Base-by-base conservation (phyloP, 108 stramenopile species). In the Conticribra weissflogii region DNA sequence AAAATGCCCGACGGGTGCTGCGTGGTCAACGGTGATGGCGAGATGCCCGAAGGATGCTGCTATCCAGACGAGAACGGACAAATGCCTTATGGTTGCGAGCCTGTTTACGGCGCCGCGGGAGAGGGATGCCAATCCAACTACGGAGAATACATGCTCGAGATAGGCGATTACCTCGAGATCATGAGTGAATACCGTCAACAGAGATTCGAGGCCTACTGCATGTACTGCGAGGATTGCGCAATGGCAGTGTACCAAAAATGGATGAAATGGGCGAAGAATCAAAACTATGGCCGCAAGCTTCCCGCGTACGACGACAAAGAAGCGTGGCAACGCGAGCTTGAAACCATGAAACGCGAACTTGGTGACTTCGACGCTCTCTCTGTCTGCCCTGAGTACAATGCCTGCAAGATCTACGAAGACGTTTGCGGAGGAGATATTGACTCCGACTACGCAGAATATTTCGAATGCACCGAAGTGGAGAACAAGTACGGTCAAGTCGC, bases 101-200 rank as follows among this genome's bases (percentile, higher is more conserved):
- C 25, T 50, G 60, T 27, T 24, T 31, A 30, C 58, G 59, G 79
- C 69, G 61, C 80, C 66, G 51, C 28, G 56, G 54, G 84, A 2
- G 51, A 46, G 18, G 93, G 90, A 21, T 94, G 93, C 61, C 61
- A 73, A 44, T 64, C 62, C 19, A 76, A 85, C 59, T 94, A 83
- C 69, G 93, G 89, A 30, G 90, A 91, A 68, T 94, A 91, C 54
- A 68, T 88, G 46, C 55, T 94, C 27, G 80, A 84, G 2, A 82
- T 91, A 70, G 84, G 70, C 28, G 81, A 76, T 8, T 94, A 89
- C 60, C 60, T 91, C 46, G 41, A 85, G 21, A 67, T 77, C 48
- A 90, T 94, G 88, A 18, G 71, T 1, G 79, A 77, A n/a, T 87
- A 81, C 21, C 85, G 81, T 21, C 75, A 73, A 47, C 48, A 66